These are phyloP conservation scores for Debaryomyces robertsiae DNA, from an alignment of 1,139 yeast species.

Conservation along the genomic window DNA sequence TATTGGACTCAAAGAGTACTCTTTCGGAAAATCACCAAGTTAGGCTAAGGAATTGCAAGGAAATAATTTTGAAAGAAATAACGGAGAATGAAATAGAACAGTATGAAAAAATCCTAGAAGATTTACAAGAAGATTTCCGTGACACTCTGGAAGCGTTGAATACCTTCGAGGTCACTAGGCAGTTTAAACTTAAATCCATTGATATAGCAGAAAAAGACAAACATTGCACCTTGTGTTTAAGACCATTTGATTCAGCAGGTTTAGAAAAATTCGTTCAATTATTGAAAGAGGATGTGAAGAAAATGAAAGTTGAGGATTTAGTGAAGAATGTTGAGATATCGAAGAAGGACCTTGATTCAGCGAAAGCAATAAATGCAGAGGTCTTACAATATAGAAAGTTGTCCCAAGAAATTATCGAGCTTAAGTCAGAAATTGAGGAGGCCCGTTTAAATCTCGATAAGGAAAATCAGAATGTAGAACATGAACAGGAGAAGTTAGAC, in stretches of 20 bases:
- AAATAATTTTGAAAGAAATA: slow-evolving; percentile 29
- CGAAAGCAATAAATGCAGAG: slow-evolving; percentile 31
- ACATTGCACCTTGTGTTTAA: slow-evolving; percentile 65
- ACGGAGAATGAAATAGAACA: slow-evolving; percentile 51
- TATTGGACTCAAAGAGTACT: slow-evolving; percentile 17
- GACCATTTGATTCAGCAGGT: slow-evolving; percentile 54
- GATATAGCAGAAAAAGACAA: slow-evolving; percentile 57
- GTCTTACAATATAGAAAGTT: slow-evolving; percentile 30
- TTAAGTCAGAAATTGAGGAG: slow-evolving; percentile 11
- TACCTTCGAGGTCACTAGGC: slow-evolving; percentile 64
- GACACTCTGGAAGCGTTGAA: slow-evolving; percentile 63
- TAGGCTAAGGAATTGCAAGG: slow-evolving; percentile 20
- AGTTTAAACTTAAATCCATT: slow-evolving; percentile 65
- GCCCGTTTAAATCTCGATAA: background rate
- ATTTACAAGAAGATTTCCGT: slow-evolving; percentile 61
- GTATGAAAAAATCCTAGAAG: slow-evolving; percentile 52
- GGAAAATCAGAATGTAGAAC: slow-evolving; percentile 12
- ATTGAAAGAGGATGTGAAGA: slow-evolving; percentile 39
- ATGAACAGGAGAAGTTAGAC: slow-evolving; percentile 13
- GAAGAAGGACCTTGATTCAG: slow-evolving; percentile 31
- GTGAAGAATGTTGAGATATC: slow-evolving; percentile 35
- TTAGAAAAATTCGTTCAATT: slow-evolving; percentile 34
- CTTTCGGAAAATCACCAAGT: slow-evolving; percentile 18
- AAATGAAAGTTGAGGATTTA: slow-evolving; percentile 39
- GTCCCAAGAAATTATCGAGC: slow-evolving; percentile 13